These are phyloP conservation scores for Phytophthora europaea DNA, from an alignment of 352 stramenopile genomes.

Conservation along the genomic window DNA sequence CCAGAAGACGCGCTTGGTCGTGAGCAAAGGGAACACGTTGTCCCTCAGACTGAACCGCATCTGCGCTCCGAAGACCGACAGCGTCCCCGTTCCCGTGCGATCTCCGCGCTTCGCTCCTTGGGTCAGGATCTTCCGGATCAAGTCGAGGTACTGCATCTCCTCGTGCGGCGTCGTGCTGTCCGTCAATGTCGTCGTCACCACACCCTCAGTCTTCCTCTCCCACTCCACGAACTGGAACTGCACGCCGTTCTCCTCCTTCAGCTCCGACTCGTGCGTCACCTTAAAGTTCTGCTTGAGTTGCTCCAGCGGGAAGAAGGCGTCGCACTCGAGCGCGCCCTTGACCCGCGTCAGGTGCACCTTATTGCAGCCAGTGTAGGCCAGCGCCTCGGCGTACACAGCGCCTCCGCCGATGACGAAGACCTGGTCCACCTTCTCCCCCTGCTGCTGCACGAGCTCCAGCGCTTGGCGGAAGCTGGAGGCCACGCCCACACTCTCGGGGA, in stretches of 20 bases:
- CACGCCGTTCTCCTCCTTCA: slow-evolving; percentile 83
- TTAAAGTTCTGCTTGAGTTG: slow-evolving; percentile 66
- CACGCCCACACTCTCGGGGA: slow-evolving; percentile 88
- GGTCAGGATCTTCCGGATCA: slow-evolving; percentile 97
- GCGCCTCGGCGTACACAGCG: slow-evolving; percentile 95
- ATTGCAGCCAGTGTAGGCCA: slow-evolving; percentile 86
- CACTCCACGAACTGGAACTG: slow-evolving; percentile 85
- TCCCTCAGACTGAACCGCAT: slow-evolving; percentile 96
- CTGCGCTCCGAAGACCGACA: slow-evolving; percentile 99
- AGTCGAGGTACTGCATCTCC: slow-evolving; percentile 88
- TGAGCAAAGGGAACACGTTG: slow-evolving; percentile 97
- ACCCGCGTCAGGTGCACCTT: slow-evolving; percentile 94
- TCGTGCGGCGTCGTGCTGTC: slow-evolving; percentile 52
- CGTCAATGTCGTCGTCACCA: slow-evolving; percentile 9
- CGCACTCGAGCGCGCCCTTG: slow-evolving; percentile 89
- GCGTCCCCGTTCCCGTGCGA: slow-evolving; percentile 98
- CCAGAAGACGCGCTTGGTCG: slow-evolving; percentile 99
- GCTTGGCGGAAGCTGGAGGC: slow-evolving; percentile 93
- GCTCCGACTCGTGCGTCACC: slow-evolving; percentile 51
- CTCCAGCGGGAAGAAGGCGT: slow-evolving; percentile 93
- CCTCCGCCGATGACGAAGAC: slow-evolving; percentile 98
- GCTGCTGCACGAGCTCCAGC: slow-evolving; percentile 80
- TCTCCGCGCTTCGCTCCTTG: slow-evolving; percentile 95
- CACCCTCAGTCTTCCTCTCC: slow-evolving; percentile 32
- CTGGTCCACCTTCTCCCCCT: slow-evolving; percentile 84